Percentiles rank a stretch among this genome's conserved stretches.
phyloP scores from a whole-genome alignment of 768 basidiomycete species.

The Termitomyces heimii region DNA sequence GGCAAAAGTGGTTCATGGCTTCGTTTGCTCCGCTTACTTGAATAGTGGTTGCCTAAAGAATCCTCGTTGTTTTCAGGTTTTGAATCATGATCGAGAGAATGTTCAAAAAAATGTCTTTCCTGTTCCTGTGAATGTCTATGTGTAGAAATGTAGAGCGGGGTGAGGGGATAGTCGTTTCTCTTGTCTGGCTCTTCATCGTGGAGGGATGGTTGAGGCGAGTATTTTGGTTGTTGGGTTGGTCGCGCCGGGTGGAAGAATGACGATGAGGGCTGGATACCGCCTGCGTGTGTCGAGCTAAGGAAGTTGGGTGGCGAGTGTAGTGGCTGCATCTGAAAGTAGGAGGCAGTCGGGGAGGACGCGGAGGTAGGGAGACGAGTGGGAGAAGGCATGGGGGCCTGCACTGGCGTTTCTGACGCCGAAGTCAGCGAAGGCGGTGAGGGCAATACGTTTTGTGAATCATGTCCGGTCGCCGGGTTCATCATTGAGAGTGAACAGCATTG shows the following conservation, averaged over 20 bases:
- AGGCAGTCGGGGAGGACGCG: slow-evolving; percentile 9
- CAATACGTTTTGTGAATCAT: slow-evolving; percentile 6
- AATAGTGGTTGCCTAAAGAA: slow-evolving; percentile 19
- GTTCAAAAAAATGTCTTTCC: slow-evolving; percentile 8
- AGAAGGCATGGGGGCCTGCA: neutral
- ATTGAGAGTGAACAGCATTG: neutral
- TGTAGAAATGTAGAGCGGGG: slow-evolving; percentile 3
- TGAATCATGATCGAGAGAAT: slow-evolving; percentile 8
- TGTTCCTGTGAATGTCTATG: neutral
- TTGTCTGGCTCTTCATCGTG: slow-evolving; percentile 12
- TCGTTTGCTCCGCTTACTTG: slow-evolving; percentile 43
- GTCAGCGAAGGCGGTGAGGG: slow-evolving; percentile 11
- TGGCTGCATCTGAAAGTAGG: slow-evolving; percentile 5
- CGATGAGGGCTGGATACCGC: slow-evolving; percentile 72
- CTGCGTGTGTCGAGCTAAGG: slow-evolving; percentile 50
- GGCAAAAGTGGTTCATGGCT: slow-evolving; percentile 75
- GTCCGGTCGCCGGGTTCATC: slow-evolving; percentile 5
- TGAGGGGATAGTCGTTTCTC: slow-evolving; percentile 11
- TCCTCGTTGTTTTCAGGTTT: slow-evolving; percentile 3
- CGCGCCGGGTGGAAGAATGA: slow-evolving; percentile 74
- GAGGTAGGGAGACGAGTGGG: slow-evolving; percentile 1
- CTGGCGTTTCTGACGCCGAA: neutral
- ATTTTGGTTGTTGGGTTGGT: slow-evolving; percentile 40
- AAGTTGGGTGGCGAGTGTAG: slow-evolving; percentile 17
- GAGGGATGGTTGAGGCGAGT: slow-evolving; percentile 34